A percentile compares a stretch with the other conserved stretches of the same genome.
These are phyloP conservation scores for Schrenkiella parvula DNA, from an alignment of 345 rosid species.

Conservation along the genomic window DNA sequence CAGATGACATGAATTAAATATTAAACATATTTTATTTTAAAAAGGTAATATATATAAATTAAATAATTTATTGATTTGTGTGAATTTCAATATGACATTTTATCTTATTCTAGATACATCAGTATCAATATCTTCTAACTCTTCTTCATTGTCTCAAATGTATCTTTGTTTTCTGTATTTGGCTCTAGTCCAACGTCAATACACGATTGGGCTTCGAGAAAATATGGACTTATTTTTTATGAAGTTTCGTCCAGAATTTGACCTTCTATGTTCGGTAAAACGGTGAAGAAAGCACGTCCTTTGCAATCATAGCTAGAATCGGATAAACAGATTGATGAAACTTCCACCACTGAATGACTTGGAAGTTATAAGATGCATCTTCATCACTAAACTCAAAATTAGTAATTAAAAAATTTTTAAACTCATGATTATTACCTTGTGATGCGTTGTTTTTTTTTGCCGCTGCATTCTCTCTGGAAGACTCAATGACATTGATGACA, in stretches of 20 bases:
- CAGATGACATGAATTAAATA: no score
- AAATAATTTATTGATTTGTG: no score
- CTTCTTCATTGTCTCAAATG: neutral
- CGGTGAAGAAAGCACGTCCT: neutral
- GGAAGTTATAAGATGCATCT: neutral
- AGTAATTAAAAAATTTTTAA: no score
- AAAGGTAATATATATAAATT: no score
- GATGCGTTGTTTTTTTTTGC: no score
- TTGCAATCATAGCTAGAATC: neutral
- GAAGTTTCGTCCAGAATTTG: neutral
- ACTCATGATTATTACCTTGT: no score
- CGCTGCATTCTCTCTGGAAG: no score
- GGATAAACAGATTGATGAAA: neutral
- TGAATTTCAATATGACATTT: no score
- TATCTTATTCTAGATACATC: neutral
- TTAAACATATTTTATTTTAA: no score
- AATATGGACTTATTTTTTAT: neutral
- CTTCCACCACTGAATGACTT: neutral
- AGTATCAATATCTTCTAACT: neutral
- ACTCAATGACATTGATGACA: no score
- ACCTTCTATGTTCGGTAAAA: neutral
- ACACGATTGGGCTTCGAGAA: neutral
- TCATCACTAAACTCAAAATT: conserved; percentile 8
- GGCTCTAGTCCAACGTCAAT: neutral
- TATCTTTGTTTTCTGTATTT: neutral